These are phyloP conservation scores for Nymphaea colorata DNA, from an alignment of 164 flowering plant species.

Conservation along the genomic window DNA sequence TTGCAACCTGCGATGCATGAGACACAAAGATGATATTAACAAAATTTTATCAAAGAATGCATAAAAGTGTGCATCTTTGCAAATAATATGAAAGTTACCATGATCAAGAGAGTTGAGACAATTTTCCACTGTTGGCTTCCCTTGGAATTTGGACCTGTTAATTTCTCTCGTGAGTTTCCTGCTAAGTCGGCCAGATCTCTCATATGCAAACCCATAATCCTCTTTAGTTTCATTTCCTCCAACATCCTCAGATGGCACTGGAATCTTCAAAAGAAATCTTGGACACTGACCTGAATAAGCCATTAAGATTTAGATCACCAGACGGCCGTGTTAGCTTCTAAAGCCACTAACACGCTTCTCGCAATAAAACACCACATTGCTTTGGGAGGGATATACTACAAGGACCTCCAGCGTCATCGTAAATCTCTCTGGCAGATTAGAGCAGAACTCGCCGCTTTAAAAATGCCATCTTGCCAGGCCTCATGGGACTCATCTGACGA, in stretches of 20 bases:
- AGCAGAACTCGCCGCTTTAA: slow-evolving; percentile 29
- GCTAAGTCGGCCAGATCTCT: too few relatives aligned
- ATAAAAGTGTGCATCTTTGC: neutral
- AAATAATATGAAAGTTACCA: neutral
- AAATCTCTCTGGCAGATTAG: slow-evolving; percentile 21
- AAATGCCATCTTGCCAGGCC: slow-evolving; percentile 41
- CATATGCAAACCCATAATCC: too few relatives aligned
- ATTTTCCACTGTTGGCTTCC: too few relatives aligned
- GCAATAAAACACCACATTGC: neutral
- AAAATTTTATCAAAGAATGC: neutral
- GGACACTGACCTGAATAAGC: too few relatives aligned
- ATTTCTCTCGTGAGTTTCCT: too few relatives aligned
- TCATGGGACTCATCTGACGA: slow-evolving; percentile 41
- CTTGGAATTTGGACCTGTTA: too few relatives aligned
- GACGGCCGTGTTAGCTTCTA: too few relatives aligned
- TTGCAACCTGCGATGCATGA: neutral
- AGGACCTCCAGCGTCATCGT: slow-evolving; percentile 1
- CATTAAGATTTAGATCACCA: too few relatives aligned
- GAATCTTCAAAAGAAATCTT: too few relatives aligned
- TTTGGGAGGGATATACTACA: neutral
- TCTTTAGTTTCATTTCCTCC: too few relatives aligned
- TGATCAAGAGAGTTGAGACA: neutral
- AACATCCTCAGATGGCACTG: too few relatives aligned
- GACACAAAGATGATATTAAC: neutral
- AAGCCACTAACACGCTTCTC: too few relatives aligned